These are phyloP conservation scores for Exsudoporus floridanus DNA, from an alignment of 1,284 basidiomycete genomes.

Conservation along the genomic window DNA sequence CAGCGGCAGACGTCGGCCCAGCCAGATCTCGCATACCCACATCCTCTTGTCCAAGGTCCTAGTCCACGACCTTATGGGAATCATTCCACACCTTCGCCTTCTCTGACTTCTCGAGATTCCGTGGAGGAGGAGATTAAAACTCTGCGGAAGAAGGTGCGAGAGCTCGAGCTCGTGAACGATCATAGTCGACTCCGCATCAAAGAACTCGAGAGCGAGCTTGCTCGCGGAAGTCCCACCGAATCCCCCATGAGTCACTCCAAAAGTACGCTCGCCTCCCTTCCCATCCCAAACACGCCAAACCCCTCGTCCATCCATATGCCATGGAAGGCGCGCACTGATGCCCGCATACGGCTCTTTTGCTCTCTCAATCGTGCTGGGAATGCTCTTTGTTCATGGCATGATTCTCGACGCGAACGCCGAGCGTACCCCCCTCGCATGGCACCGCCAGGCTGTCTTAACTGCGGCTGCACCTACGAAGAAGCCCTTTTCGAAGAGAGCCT, in stretches of 20 bases:
- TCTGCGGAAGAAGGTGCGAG: constrained; percentile 41
- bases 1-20: constrained; percentile 32
- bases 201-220: constrained; percentile 48
- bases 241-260: constrained; percentile 25
- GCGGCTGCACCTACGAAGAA: constrained; percentile 77
- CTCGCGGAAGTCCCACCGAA: constrained; percentile 32
- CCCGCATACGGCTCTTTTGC: constrained; percentile 68
- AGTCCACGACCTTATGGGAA: constrained; percentile 26
- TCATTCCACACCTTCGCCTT: constrained; percentile 27
- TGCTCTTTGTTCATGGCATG: constrained; percentile 83
- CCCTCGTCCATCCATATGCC: constrained; percentile 46
- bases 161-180: constrained; percentile 49
- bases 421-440: constrained; percentile 77
- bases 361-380: constrained; percentile 82
- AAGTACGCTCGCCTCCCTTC: constrained; percentile 11
- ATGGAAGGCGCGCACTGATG: constrained; percentile 70
- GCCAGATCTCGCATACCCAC: constrained; percentile 25
- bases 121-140: constrained; percentile 42
- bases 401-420: constrained; percentile 77
- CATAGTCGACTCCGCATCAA: constrained; percentile 45
- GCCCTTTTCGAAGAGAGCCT: constrained; percentile 83
- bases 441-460: constrained; percentile 72
- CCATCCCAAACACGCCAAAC: constrained; percentile 39
- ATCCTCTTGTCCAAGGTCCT: constrained; percentile 22
- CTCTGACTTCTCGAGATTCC: constrained; percentile 25